A percentile compares a stretch with the other conserved stretches of the same genome.
Evolutionary conservation across 345 rosid genomes (phyloP).

Genomic region (Nephelium lappaceum): DNA sequence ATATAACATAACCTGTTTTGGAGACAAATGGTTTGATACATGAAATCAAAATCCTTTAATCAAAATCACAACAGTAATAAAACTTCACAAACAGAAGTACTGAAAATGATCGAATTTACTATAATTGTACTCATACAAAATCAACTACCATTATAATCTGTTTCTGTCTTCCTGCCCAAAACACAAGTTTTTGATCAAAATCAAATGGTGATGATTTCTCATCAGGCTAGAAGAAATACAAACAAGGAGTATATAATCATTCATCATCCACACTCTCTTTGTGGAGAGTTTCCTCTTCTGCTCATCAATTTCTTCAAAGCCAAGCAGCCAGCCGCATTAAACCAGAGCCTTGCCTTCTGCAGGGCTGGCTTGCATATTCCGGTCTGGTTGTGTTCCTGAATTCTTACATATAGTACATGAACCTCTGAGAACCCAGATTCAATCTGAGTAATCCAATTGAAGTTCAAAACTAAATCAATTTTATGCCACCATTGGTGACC

Average conservation of each 20-base stretch:
- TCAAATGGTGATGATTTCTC: not conserved
- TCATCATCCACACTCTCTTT: conserved; percentile 5
- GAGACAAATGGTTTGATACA: too few species aligned
- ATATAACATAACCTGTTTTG: too few species aligned
- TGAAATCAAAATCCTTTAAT: too few species aligned
- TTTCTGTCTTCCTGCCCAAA: not conserved
- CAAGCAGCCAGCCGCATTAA: not conserved
- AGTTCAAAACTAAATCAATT: conserved; percentile 25
- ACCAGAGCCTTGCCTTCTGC: not conserved
- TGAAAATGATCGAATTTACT: not conserved
- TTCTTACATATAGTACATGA: not conserved
- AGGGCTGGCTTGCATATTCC: not conserved
- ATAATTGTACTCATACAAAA: conserved; percentile 6
- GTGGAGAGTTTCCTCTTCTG: not conserved
- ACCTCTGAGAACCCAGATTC: conserved; percentile 22
- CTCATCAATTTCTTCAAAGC: not conserved
- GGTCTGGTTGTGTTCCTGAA: conserved; percentile 3
- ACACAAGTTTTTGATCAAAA: not conserved
- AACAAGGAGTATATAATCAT: not conserved
- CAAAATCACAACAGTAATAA: too few species aligned
- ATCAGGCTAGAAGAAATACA: conserved; percentile 2
- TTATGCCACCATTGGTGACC: conserved; percentile 39
- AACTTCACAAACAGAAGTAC: not conserved
- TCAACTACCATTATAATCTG: not conserved
- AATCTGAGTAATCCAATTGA: conserved; percentile 21